Evolutionary conservation across 805 yeast genomes (phyloP).

Genomic region (Cyberlindnera maclurae): DNA sequence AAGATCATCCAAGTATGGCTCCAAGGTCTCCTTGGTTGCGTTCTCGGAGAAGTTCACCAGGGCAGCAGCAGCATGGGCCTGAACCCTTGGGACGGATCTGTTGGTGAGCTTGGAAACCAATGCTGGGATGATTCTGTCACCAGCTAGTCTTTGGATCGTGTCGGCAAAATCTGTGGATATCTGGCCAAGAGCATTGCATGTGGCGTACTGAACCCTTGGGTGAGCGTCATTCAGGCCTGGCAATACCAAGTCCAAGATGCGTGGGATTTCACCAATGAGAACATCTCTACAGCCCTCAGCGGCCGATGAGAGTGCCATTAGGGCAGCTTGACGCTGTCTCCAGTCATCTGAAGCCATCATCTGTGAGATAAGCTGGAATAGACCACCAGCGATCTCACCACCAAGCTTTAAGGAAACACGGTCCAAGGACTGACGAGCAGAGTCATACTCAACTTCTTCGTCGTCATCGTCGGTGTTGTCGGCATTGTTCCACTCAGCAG

Average conservation of each 20-base stretch:
- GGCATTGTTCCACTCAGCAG: conserved; percentile 77
- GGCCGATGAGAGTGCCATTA: conserved; percentile 94
- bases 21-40: conserved; percentile 78
- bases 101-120: conserved; percentile 72
- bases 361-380: conserved; percentile 79
- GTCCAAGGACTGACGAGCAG: conserved; percentile 93
- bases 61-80: conserved; percentile 98
- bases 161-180: conserved; percentile 95
- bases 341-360: conserved; percentile 74
- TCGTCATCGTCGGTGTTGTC: conserved; percentile 75
- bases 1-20: conserved; percentile 85
- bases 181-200: conserved; percentile 96
- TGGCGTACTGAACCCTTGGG: conserved; percentile 93
- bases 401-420: conserved; percentile 79
- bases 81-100: conserved; percentile 82
- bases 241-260: conserved; percentile 73
- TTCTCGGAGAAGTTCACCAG: conserved; percentile 91
- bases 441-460: conserved; percentile 81
- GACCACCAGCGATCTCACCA: conserved; percentile 80
- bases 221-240: conserved; percentile 84
- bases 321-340: conserved; percentile 95
- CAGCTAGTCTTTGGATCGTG: conserved; percentile 73
- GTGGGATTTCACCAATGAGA: conserved; percentile 72
- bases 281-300: conserved; percentile 97
- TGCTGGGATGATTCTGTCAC: conserved; percentile 77